These are phyloP conservation scores for Arthrobotrys musiformis DNA, from an alignment of 2,329 filamentous ascomycete species.

Conservation along the genomic window DNA sequence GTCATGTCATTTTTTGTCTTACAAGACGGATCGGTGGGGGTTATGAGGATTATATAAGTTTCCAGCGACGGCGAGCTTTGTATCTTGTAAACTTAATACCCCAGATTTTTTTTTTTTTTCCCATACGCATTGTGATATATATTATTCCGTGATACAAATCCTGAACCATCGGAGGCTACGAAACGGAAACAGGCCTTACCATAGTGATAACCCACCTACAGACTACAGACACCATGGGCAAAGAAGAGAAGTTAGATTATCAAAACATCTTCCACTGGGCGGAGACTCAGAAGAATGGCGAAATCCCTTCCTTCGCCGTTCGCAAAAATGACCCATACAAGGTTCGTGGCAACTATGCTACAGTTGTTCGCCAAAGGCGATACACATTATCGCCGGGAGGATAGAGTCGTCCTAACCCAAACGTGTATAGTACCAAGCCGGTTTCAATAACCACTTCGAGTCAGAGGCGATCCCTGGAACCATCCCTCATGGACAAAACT, in stretches of 20 bases:
- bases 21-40: background rate
- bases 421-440: slow-evolving; percentile 2
- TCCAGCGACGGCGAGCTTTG: background rate
- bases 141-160: background rate
- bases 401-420: background rate
- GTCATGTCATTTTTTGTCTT: slow-evolving; percentile 12
- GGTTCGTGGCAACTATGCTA: background rate
- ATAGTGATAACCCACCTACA: background rate
- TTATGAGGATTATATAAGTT: background rate
- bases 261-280: slow-evolving; percentile 70
- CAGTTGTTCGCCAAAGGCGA: slow-evolving; percentile 61
- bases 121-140: background rate
- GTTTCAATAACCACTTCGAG: slow-evolving; percentile 61
- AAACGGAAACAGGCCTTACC: background rate
- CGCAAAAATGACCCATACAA: slow-evolving; percentile 68
- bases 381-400: too few relatives aligned
- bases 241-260: slow-evolving; percentile 62
- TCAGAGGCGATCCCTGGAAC: slow-evolving; percentile 66
- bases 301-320: slow-evolving; percentile 68
- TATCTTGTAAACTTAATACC: background rate
- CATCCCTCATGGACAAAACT: slow-evolving; percentile 66
- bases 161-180: background rate
- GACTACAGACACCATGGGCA: slow-evolving; percentile 7
- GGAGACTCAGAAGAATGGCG: slow-evolving; percentile 70
- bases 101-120: slow-evolving; percentile 9